Base-by-base conservation (phyloP, 148 eudicot species). In the Rhododendron mucronatum region DNA sequence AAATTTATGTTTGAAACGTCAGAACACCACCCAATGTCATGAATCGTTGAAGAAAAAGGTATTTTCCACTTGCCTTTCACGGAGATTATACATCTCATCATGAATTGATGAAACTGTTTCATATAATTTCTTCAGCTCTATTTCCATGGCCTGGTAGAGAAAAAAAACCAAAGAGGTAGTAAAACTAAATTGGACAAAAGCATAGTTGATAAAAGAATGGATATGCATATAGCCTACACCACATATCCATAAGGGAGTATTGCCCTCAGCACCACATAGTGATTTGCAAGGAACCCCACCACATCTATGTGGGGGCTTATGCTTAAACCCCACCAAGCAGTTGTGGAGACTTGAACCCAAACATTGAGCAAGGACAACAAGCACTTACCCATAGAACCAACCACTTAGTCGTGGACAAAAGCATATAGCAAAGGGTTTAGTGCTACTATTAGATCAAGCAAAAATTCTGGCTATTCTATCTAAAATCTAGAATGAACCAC, bases 61-160 rank as follows among this genome's bases (percentile, higher is more conserved):
- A 28, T 57, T 16, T 67, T 85, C 41, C 26, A 78, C 91, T 91
- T 83, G 93, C 99, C 98, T 96, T 85, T 87, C 92, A 13, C 98
- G 98, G 74, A 95, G 99, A 86, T 94, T 93, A 83, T 89, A 92
- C 98, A 96, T 96, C 89, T 95, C 98, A n/a, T 95, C 96, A 69
- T 92, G 94, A 83, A 96, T 94, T 82, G 93, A 89, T 76, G 87
- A 89, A 48, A 95, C 94, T 10, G 91, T 91, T 55, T 96, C 97
- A 85, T 87, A 86, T 90, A 96, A 87, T 88, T 94, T 92, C 92
- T 94, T 94, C 89, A 96, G 87, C 87, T 95, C 98, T 59, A 95
- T 26, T 88, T 95, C 98, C 99, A 96, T 96, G 45, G 88, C 88
- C 99, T 96, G 93, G 73, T 48, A 80, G 16, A 28, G 33, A 80